These are phyloP conservation scores for Linum usitatissimum DNA, from an alignment of 345 rosid species.

Conservation along the genomic window DNA sequence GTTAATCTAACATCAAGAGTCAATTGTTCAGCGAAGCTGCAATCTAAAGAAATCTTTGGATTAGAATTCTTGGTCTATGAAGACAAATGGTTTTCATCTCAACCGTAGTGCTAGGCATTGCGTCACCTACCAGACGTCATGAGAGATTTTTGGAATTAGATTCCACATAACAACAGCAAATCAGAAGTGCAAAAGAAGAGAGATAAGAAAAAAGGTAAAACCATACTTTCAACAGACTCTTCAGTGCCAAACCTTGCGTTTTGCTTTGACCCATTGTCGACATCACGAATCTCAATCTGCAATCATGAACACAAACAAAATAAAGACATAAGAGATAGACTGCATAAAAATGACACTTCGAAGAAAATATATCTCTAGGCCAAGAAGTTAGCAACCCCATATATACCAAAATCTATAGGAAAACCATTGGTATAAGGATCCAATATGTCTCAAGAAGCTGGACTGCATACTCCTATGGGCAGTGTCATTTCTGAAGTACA, in stretches of 20 bases:
- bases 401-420: not conserved
- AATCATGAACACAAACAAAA: not conserved
- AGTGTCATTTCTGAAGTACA: too few species aligned
- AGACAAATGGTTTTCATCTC: too few species aligned
- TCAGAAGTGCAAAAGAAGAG: not conserved
- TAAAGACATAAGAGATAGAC: not conserved
- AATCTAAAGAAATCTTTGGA: too few species aligned
- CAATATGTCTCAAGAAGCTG: too few species aligned
- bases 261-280: slow-evolving; percentile 73
- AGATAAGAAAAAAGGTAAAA: not conserved
- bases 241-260: slow-evolving; percentile 77
- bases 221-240: slow-evolving; percentile 80
- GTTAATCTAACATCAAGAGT: slow-evolving; percentile 5
- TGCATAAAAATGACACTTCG: not conserved
- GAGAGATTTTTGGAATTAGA: not conserved
- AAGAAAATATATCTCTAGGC: not conserved
- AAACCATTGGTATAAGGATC: too few species aligned
- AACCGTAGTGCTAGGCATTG: not conserved
- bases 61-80: too few species aligned
- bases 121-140: not conserved
- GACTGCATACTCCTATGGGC: too few species aligned
- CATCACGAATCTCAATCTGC: slow-evolving; percentile 88
- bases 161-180: not conserved
- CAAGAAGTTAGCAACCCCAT: not conserved
- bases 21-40: not conserved